These are phyloP conservation scores for Teunomyces funiuensis DNA, from an alignment of 805 yeast species.

Conservation along the genomic window DNA sequence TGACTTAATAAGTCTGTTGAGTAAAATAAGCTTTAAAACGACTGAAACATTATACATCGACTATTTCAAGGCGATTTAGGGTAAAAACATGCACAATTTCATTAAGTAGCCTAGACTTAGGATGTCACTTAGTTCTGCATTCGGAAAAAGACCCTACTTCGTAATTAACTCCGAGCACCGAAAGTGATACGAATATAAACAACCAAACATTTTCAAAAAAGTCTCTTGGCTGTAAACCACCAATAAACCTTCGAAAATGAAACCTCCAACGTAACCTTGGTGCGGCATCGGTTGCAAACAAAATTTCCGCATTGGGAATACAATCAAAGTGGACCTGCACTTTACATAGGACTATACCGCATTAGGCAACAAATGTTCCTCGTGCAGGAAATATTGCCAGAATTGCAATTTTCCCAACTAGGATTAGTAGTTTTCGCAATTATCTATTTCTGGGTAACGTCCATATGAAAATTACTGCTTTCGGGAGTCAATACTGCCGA, in stretches of 20 bases:
- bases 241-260: too few species aligned
- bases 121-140: neutral
- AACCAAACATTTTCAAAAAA: too few species aligned
- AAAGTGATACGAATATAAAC: neutral
- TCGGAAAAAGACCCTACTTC: neutral
- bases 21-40: too few species aligned
- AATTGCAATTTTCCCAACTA: constrained; percentile 3
- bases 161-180: neutral
- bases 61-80: too few species aligned
- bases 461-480: constrained; percentile 1
- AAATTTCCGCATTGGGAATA: constrained; percentile 5
- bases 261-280: too few species aligned
- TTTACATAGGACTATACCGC: neutral
- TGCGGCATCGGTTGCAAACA: constrained; percentile 3
- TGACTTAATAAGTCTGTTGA: too few species aligned
- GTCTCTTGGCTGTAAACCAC: too few species aligned
- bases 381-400: neutral
- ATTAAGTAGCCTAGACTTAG: neutral
- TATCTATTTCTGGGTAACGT: constrained; percentile 5
- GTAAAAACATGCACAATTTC: too few species aligned
- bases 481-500: neutral
- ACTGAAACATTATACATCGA: too few species aligned
- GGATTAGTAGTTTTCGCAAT: constrained; percentile 3
- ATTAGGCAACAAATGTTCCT: neutral
- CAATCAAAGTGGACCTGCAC: neutral